Evolutionary conservation across 2,329 filamentous ascomycete species (phyloP).

Genomic region (Cladosporium colombiae): DNA sequence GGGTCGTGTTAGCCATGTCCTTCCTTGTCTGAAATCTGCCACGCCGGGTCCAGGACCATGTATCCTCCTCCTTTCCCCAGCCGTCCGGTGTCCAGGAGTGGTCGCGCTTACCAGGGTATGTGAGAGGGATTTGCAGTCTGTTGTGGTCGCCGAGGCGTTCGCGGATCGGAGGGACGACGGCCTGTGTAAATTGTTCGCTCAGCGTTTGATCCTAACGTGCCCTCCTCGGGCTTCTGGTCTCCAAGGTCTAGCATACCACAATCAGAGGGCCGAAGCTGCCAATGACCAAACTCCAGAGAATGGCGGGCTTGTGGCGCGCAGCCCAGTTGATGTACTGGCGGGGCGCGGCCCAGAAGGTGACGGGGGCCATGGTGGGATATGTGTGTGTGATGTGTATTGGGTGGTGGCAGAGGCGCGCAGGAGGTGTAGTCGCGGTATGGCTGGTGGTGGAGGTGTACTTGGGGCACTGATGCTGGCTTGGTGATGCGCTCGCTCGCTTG

Average conservation of each 20-base stretch:
- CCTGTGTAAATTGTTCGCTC: slow-evolving; percentile 24
- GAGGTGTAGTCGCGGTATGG: neutral
- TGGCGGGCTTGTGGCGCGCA: slow-evolving; percentile 81
- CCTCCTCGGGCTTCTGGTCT: neutral
- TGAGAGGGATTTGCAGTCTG: slow-evolving; percentile 73
- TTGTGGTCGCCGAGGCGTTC: slow-evolving; percentile 71
- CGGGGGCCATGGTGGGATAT: slow-evolving; percentile 60
- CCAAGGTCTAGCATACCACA: slow-evolving; percentile 44
- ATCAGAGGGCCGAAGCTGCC: slow-evolving; percentile 71
- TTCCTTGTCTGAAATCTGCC: neutral
- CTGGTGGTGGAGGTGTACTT: neutral
- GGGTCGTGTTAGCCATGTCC: neutral
- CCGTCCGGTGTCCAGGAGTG: slow-evolving; percentile 17
- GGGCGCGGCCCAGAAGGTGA: slow-evolving; percentile 82
- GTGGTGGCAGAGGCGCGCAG: neutral
- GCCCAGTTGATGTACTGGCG: slow-evolving; percentile 87
- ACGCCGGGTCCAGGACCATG: neutral
- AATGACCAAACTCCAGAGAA: slow-evolving; percentile 83
- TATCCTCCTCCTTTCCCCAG: neutral
- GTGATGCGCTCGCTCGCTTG: neutral
- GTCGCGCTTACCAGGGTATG: slow-evolving; percentile 79
- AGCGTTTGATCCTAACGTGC: slow-evolving; percentile 1
- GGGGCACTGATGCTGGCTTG: slow-evolving; percentile 3
- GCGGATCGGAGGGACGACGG: slow-evolving; percentile 73
- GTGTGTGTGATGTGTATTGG: slow-evolving; percentile 28